Conservation (phyloP, 345 rosid species). For the Eucalyptus pumila region DNA sequence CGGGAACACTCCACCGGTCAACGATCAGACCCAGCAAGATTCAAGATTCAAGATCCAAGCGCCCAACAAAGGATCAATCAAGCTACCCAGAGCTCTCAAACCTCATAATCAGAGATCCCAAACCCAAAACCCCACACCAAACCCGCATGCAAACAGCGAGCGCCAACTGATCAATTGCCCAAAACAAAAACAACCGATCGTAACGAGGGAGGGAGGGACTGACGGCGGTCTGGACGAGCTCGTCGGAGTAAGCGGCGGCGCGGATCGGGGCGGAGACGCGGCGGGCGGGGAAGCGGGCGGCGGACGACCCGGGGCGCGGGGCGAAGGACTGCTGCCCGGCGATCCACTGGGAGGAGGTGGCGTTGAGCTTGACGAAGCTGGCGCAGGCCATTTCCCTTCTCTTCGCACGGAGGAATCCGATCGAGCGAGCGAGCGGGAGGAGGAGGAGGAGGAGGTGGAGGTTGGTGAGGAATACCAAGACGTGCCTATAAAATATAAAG, state of each 20-base stretch:
- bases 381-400: constrained; percentile 58
- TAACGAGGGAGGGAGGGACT: constrained; percentile 7
- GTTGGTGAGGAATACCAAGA: not conserved
- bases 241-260: constrained; percentile 66
- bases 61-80: not conserved
- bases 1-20: not conserved
- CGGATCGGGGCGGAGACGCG: constrained; percentile 71
- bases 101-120: not conserved
- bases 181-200: not conserved
- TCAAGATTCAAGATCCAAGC: not conserved
- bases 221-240: constrained; percentile 90
- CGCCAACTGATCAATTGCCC: not conserved
- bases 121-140: not conserved
- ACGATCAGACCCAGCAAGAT: not conserved
- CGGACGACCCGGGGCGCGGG: constrained; percentile 17
- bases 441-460: not conserved
- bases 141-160: not conserved
- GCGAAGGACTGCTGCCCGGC: constrained; percentile 51
- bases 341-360: constrained; percentile 63
- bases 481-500: not conserved
- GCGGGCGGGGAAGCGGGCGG: constrained; percentile 15
- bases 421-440: not conserved
- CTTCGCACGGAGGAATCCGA: not conserved
- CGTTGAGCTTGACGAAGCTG: constrained; percentile 55
- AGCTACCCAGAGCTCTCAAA: not conserved